These are phyloP conservation scores for Geoglossum cookeanum DNA, from an alignment of 2,329 filamentous ascomycete genomes.

Conservation along the genomic window DNA sequence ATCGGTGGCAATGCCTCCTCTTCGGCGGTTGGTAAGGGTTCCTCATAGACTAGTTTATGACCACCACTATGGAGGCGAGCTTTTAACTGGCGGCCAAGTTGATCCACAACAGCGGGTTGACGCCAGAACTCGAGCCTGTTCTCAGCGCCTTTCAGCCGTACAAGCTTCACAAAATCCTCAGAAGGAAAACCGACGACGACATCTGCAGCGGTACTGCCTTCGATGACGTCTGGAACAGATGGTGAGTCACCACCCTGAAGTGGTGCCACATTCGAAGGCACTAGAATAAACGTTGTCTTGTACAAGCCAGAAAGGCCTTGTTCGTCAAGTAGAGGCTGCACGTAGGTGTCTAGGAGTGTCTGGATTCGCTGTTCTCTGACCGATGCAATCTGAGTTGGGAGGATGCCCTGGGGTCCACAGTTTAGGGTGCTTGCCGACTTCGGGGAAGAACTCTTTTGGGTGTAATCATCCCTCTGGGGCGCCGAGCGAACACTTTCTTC, in stretches of 20 bases:
- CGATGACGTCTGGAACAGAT: not conserved
- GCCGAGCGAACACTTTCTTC: conserved; percentile 15
- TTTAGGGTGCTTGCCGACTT: not conserved
- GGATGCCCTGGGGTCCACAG: conserved; percentile 14
- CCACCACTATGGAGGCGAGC: not conserved
- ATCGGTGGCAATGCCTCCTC: not conserved
- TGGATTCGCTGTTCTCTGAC: conserved; percentile 23
- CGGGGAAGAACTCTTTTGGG: not conserved
- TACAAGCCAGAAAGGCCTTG: conserved; percentile 24
- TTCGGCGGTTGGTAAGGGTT: conserved; percentile 8
- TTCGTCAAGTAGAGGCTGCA: conserved; percentile 23
- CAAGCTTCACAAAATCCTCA: not conserved
- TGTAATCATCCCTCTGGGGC: not conserved
- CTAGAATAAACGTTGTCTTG: conserved; percentile 24
- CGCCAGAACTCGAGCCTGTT: conserved; percentile 2
- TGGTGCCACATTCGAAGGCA: conserved; percentile 24
- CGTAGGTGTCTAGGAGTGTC: conserved; percentile 19
- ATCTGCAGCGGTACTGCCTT: not conserved
- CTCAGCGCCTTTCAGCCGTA: not conserved
- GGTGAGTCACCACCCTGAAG: conserved; percentile 8
- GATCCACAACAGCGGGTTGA: not conserved
- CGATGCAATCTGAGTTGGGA: conserved; percentile 18
- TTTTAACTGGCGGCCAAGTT: not conserved
- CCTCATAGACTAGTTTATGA: conserved; percentile 7
- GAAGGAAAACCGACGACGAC: conserved; percentile 1